Percentiles rank a stretch among this genome's conserved stretches.
These are phyloP conservation scores for Mucor piriformis DNA, from an alignment of 371 early-diverging fungal genomes.

Conservation along the genomic window DNA sequence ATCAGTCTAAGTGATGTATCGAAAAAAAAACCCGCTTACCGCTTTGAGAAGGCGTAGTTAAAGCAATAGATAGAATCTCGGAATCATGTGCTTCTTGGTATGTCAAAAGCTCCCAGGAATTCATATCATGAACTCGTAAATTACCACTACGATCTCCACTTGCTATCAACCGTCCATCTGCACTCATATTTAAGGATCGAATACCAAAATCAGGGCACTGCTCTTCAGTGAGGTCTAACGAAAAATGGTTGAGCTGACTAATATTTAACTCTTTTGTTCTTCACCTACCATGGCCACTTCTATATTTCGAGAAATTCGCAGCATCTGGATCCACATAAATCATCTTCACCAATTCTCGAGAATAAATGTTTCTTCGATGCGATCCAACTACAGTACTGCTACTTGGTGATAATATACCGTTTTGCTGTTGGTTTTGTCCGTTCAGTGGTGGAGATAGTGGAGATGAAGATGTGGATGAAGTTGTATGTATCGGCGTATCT, in stretches of 20 bases:
- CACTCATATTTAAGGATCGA: slow-evolving; percentile 69
- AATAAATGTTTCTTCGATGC: slow-evolving; percentile 60
- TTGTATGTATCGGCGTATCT: slow-evolving; percentile 31
- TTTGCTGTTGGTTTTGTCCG: not conserved
- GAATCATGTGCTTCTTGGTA: slow-evolving; percentile 85
- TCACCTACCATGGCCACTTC: slow-evolving; percentile 37
- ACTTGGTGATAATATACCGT: slow-evolving; percentile 27
- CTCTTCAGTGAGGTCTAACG: slow-evolving; percentile 37
- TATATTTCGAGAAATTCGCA: slow-evolving; percentile 42
- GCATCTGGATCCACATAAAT: slow-evolving; percentile 58
- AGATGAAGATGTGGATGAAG: slow-evolving; percentile 27
- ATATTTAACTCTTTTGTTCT: not conserved
- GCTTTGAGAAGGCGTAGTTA: slow-evolving; percentile 45
- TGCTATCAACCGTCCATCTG: slow-evolving; percentile 70
- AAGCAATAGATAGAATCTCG: slow-evolving; percentile 80
- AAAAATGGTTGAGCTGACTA: not conserved
- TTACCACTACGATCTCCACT: slow-evolving; percentile 82
- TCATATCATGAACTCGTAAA: slow-evolving; percentile 65
- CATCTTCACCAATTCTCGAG: slow-evolving; percentile 62
- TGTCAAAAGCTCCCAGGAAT: slow-evolving; percentile 62
- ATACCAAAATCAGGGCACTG: slow-evolving; percentile 67
- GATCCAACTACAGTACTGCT: slow-evolving; percentile 29
- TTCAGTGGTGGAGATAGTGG: slow-evolving; percentile 18
- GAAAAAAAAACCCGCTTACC: not conserved
- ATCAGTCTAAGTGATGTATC: no score